These are phyloP conservation scores for Neospermospora avenae DNA, from an alignment of 2,329 filamentous ascomycete genomes.

Conservation along the genomic window DNA sequence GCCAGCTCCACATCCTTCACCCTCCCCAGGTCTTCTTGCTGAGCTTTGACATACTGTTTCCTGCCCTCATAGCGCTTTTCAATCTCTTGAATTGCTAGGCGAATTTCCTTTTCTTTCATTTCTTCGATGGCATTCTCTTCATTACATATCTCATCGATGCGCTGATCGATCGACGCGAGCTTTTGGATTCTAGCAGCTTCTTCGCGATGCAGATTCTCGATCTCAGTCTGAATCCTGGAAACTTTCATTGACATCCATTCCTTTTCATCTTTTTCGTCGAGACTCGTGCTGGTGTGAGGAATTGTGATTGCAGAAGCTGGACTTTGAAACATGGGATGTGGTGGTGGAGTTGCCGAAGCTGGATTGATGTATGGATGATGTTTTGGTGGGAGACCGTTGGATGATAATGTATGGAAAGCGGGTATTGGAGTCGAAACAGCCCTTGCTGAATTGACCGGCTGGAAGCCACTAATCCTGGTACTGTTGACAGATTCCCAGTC, in stretches of 20 bases:
- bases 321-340: background rate
- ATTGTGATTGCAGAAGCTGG: background rate
- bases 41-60: background rate
- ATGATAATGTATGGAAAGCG: background rate
- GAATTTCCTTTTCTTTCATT: background rate
- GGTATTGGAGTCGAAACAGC: background rate
- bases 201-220: background rate
- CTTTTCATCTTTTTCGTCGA: background rate
- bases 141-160: background rate
- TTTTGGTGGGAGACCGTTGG: background rate
- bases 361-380: background rate
- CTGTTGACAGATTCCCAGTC: background rate
- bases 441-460: background rate
- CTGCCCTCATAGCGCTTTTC: background rate
- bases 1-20: background rate
- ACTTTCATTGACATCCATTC: constrained; percentile 2
- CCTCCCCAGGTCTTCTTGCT: background rate
- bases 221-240: background rate
- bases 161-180: background rate
- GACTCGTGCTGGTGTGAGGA: background rate
- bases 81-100: background rate
- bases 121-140: background rate
- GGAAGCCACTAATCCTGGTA: background rate
- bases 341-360: background rate
- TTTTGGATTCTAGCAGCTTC: background rate